Percentiles rank a stretch among this genome's conserved stretches.
Conservation (phyloP, 2,329 filamentous ascomycete species). For the Ceratocystis diversiconidia region DNA sequence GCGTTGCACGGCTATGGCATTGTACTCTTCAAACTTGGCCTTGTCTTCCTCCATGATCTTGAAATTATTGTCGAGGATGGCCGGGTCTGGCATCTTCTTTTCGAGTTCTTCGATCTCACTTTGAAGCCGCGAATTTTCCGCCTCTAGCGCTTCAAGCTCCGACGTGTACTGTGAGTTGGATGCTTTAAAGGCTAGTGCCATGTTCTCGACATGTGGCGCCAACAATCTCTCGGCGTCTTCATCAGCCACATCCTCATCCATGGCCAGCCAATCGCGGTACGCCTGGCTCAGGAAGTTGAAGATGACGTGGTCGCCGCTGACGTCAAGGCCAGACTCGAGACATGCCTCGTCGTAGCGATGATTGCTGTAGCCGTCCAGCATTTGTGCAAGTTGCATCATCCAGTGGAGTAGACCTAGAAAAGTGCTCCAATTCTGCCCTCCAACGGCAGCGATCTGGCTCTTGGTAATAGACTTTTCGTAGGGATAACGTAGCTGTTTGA, state of each 20-base stretch:
- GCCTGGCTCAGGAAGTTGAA: conserved; percentile 83
- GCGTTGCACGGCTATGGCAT: conserved; percentile 66
- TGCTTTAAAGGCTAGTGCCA: conserved; percentile 76
- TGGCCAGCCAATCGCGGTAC: conserved; percentile 85
- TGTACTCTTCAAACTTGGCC: conserved; percentile 91
- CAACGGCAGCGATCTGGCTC: conserved; percentile 85
- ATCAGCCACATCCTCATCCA: conserved; percentile 76
- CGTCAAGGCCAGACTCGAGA: conserved; percentile 72
- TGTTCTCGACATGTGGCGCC: conserved; percentile 68
- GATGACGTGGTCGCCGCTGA: conserved; percentile 80
- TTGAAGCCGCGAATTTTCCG: conserved; percentile 63
- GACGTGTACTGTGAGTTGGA: conserved; percentile 74
- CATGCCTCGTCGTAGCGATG: conserved; percentile 85
- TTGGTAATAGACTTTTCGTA: conserved; percentile 95
- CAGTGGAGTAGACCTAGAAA: conserved; percentile 90
- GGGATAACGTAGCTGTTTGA: conserved; percentile 88
- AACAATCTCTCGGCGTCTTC: conserved; percentile 69
- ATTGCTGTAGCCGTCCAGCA: conserved; percentile 69
- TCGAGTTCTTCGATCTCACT: conserved; percentile 83
- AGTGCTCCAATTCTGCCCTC: conserved; percentile 91
- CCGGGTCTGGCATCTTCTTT: conserved; percentile 70
- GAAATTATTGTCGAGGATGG: conserved; percentile 74
- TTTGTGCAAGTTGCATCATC: conserved; percentile 96
- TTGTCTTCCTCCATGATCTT: conserved; percentile 91
- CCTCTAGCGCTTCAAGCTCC: conserved; percentile 74